These are phyloP conservation scores for Neckera pumila DNA, from an alignment of 225 moss, liverwort and hornwort genomes.

Conservation along the genomic window DNA sequence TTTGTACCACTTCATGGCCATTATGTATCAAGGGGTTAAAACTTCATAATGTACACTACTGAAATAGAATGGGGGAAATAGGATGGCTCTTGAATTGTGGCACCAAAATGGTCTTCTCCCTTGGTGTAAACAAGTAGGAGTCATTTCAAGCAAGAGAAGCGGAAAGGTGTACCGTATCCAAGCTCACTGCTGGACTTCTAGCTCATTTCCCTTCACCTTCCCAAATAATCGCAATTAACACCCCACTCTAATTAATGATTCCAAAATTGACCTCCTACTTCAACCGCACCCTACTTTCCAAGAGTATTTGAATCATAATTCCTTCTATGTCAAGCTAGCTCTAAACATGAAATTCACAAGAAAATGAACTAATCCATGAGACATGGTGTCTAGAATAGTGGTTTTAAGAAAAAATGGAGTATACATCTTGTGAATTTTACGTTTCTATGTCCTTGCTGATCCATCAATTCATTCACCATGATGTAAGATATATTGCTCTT, in stretches of 20 bases:
- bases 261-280: not conserved
- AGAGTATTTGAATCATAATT: not conserved
- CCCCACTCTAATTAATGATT: not conserved
- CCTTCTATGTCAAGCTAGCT: not conserved
- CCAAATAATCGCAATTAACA: not conserved
- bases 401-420: not conserved
- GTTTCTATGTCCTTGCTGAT: not conserved
- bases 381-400: not conserved
- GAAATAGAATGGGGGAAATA: accelerated
- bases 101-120: not conserved
- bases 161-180: not conserved
- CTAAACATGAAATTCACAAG: not conserved
- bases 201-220: not conserved
- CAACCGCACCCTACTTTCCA: not conserved
- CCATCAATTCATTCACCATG: not conserved
- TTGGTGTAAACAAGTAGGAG: not conserved
- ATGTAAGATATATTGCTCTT: not conserved
- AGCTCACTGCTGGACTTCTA: not conserved
- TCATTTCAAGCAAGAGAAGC: not conserved
- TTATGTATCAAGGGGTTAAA: accelerated
- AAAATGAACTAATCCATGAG: not conserved
- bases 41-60: not conserved
- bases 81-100: not conserved
- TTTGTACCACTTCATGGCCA: not conserved
- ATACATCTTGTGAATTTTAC: no score